Evolutionary conservation across 768 basidiomycete species (phyloP).

Genomic region (Hericium rajendrae): DNA sequence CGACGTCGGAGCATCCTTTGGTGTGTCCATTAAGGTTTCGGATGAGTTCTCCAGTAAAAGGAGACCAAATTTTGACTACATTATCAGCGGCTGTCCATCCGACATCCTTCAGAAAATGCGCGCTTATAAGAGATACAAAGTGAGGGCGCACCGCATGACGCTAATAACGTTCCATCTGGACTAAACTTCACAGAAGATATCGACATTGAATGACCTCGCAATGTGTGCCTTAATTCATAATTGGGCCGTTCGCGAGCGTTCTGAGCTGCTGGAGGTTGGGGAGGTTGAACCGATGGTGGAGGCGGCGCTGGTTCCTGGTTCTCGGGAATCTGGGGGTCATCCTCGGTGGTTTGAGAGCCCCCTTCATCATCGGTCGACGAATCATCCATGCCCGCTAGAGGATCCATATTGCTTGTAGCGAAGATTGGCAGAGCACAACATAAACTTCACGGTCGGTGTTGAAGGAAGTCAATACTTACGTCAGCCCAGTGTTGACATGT

Average conservation of each 20-base stretch:
- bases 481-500: too few relatives aligned
- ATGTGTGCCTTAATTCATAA: conserved; percentile 56
- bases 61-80: conserved; percentile 74
- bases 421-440: background rate
- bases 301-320: conserved; percentile 34
- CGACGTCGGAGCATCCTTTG: conserved; percentile 79
- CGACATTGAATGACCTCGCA: conserved; percentile 71
- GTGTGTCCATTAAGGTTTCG: conserved; percentile 69
- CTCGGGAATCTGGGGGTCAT: conserved; percentile 70
- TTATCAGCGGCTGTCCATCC: conserved; percentile 55
- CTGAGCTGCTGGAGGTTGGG: conserved; percentile 23
- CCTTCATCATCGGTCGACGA: conserved; percentile 49
- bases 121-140: background rate
- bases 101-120: background rate
- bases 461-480: too few relatives aligned
- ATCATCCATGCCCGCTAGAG: conserved; percentile 23
- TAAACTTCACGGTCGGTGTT: background rate
- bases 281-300: conserved; percentile 27
- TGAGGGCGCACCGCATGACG: conserved; percentile 63
- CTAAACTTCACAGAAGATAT: conserved; percentile 91
- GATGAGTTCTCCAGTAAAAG: conserved; percentile 68
- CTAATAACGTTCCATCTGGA: conserved; percentile 74
- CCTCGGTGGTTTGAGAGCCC: conserved; percentile 78
- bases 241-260: conserved; percentile 42
- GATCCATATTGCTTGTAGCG: conserved; percentile 12